phyloP scores from a whole-genome alignment of 139 green algal species.

The Closterium sp. region DNA sequence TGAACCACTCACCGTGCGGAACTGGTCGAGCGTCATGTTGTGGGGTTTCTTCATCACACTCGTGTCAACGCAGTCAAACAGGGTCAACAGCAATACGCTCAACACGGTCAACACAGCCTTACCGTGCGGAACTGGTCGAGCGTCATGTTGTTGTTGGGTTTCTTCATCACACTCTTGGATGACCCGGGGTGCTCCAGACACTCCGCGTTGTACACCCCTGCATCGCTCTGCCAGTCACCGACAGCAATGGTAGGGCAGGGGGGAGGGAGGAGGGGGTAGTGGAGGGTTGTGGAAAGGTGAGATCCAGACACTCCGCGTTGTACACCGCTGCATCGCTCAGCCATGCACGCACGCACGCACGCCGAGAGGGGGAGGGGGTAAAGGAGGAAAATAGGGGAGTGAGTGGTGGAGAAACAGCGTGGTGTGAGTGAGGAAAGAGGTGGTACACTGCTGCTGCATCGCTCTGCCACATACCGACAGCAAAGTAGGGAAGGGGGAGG shows the following conservation, averaged over 20 bases:
- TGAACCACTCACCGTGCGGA: neutral
- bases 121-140: constrained; percentile 27
- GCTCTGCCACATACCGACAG: neutral
- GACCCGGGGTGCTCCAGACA: constrained; percentile 15
- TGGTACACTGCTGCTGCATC: no score
- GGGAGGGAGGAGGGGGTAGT: neutral
- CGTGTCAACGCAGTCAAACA: constrained; percentile 18
- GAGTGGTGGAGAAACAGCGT: no score
- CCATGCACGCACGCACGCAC: no score
- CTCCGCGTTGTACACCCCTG: constrained; percentile 29
- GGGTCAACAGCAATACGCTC: neutral
- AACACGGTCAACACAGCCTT: no score
- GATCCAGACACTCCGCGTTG: no score
- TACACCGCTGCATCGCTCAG: no score
- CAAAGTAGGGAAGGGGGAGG: neutral
- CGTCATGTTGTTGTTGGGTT: constrained; percentile 2
- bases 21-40: constrained; percentile 24
- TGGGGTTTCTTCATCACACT: constrained; percentile 25
- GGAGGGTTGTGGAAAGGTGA: no score
- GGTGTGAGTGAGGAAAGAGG: no score
- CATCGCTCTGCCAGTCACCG: constrained; percentile 25
- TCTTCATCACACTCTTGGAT: constrained; percentile 31
- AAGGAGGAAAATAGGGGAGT: no score
- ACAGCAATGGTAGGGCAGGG: no score
- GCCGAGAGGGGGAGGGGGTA: no score